A percentile compares a stretch with the other conserved stretches of the same genome.
phyloP scores from a whole-genome alignment of 2,329 filamentous ascomycete genomes.

The Phaeosphaeriaceae sp. region DNA sequence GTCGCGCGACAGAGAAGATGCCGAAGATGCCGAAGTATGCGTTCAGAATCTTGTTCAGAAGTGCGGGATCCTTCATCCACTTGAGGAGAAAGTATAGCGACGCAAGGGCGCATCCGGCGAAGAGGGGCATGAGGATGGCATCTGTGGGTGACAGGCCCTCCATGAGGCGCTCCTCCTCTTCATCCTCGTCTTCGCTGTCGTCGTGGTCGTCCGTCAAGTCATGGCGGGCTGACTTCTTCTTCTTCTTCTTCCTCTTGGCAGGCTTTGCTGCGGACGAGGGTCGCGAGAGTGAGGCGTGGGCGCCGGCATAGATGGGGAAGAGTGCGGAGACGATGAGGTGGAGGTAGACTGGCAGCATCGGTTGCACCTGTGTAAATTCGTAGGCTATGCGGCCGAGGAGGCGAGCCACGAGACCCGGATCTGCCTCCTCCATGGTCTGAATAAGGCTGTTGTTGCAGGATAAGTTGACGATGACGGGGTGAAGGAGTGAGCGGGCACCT shows the following conservation, averaged over 20 bases:
- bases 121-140: conserved; percentile 82
- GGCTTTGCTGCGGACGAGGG: conserved; percentile 79
- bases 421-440: conserved; percentile 37
- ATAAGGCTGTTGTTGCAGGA: background rate
- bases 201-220: conserved; percentile 51
- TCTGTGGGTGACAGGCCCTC: conserved; percentile 78
- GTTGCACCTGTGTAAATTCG: conserved; percentile 52
- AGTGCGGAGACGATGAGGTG: conserved; percentile 75
- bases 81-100: conserved; percentile 89
- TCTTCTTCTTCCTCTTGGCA: conserved; percentile 59
- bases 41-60: conserved; percentile 83
- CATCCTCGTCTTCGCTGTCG: conserved; percentile 60
- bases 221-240: no score
- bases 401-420: conserved; percentile 38
- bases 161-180: conserved; percentile 64
- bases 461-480: no score
- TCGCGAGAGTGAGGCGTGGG: conserved; percentile 83
- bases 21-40: conserved; percentile 85
- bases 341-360: conserved; percentile 62
- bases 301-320: conserved; percentile 82
- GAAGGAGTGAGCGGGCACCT: background rate
- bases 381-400: conserved; percentile 48
- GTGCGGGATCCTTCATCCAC: conserved; percentile 80
- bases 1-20: conserved; percentile 75
- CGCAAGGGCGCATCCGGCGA: conserved; percentile 75